These are phyloP conservation scores for Gossypium anomalum DNA, from an alignment of 345 rosid genomes.

Conservation along the genomic window DNA sequence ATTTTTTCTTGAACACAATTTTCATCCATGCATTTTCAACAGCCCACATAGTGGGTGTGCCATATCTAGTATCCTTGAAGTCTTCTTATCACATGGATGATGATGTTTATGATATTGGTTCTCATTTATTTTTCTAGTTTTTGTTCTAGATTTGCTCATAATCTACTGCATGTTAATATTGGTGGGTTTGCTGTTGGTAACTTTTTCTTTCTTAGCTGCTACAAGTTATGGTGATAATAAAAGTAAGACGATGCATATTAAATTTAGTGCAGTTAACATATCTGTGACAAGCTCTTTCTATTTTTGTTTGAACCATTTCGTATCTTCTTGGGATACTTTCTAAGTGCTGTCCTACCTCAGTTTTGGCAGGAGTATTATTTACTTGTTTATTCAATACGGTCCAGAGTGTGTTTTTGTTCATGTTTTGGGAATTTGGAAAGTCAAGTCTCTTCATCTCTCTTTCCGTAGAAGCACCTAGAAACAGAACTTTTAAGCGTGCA, in stretches of 20 bases:
- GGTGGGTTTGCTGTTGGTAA: not conserved
- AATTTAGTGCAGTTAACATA: not conserved
- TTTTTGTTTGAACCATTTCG: not conserved
- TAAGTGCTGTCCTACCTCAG: not conserved
- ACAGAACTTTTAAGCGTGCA: not conserved
- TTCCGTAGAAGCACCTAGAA: not conserved
- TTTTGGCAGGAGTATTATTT: not conserved
- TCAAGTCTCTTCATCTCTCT: not conserved
- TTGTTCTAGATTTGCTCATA: not conserved
- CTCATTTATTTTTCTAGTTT: not conserved
- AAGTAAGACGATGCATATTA: not conserved
- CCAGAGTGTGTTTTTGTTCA: not conserved
- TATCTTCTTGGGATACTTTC: not conserved
- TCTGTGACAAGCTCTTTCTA: not conserved
- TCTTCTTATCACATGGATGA: not conserved
- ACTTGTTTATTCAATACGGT: not conserved
- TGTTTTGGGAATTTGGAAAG: not conserved
- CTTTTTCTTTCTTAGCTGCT: not conserved
- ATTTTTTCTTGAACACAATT: too few species aligned
- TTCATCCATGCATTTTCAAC: too few species aligned
- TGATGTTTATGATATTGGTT: constrained; percentile 6
- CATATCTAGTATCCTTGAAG: not conserved
- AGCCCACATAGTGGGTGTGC: too few species aligned
- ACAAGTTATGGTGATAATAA: not conserved
- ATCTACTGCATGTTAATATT: constrained; percentile 2